Evolutionary conservation across 805 yeast genomes (phyloP).

Genomic region (Pichia paraexigua): DNA sequence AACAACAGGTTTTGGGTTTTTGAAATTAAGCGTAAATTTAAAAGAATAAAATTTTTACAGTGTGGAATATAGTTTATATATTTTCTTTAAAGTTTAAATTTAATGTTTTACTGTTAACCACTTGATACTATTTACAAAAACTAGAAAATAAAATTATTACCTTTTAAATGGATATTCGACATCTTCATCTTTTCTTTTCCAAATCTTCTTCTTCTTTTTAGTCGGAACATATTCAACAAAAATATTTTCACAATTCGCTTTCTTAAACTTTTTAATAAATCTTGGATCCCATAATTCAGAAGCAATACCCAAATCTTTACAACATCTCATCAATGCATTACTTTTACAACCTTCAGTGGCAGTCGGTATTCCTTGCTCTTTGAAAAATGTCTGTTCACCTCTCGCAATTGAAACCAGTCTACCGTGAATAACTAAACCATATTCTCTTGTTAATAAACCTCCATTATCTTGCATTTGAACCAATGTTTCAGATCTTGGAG

Average conservation of each 20-base stretch:
- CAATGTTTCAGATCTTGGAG: constrained; percentile 81
- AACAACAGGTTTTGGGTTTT: constrained; percentile 7
- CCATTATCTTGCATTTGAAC: constrained; percentile 36
- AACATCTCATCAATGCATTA: constrained; percentile 95
- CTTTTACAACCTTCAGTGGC: constrained; percentile 97
- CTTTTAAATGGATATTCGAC: constrained; percentile 80
- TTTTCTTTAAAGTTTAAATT: too few species aligned
- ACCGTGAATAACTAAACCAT: constrained; percentile 81
- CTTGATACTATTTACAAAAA: not conserved
- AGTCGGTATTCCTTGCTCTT: constrained; percentile 80
- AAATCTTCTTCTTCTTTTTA: constrained; percentile 80
- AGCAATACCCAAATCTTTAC: constrained; percentile 95
- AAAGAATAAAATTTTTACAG: too few species aligned
- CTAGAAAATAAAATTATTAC: constrained; percentile 5
- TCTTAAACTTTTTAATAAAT: constrained; percentile 66
- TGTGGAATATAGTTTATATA: too few species aligned
- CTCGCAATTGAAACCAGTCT: constrained; percentile 85
- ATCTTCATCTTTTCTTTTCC: constrained; percentile 80
- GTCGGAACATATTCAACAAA: constrained; percentile 79
- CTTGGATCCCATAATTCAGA: constrained; percentile 97
- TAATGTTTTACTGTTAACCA: too few species aligned
- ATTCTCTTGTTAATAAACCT: constrained; percentile 71
- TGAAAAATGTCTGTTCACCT: constrained; percentile 92
- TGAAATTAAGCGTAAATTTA: too few species aligned
- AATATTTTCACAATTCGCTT: constrained; percentile 62